Conservation (phyloP, 1,139 yeast species). For the Hanseniaspora uvarum region DNA sequence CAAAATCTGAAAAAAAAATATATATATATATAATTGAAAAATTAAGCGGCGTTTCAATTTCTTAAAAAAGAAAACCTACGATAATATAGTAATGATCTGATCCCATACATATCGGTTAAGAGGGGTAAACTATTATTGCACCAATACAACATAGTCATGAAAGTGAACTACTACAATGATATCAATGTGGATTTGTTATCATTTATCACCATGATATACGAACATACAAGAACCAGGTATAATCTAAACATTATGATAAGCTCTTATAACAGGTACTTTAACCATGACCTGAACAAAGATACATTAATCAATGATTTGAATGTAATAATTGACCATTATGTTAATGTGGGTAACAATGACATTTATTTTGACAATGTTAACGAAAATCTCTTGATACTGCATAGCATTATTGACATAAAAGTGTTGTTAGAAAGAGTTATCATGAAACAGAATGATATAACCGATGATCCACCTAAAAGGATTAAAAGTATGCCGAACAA, state of each 20-base stretch:
- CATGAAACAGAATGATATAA: conserved; percentile 25
- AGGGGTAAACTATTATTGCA: too few relatives aligned
- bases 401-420: conserved; percentile 30
- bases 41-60: neutral
- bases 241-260: neutral
- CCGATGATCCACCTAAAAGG: conserved; percentile 21
- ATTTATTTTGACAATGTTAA: neutral
- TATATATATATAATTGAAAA: neutral
- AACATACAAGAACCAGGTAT: neutral
- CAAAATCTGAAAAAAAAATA: neutral
- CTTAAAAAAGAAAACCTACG: neutral
- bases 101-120: too few relatives aligned
- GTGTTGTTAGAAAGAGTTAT: conserved; percentile 25
- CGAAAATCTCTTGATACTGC: conserved; percentile 13
- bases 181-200: neutral
- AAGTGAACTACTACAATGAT: conserved; percentile 2
- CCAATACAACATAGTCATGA: neutral
- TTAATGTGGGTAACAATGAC: neutral
- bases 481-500: neutral
- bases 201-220: neutral
- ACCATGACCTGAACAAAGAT: neutral
- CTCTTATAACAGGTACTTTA: conserved; percentile 6
- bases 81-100: neutral
- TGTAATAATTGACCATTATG: neutral
- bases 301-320: neutral